These are phyloP conservation scores for Backusella macrospora DNA, from an alignment of 192 early-diverging fungal genomes.

Conservation along the genomic window DNA sequence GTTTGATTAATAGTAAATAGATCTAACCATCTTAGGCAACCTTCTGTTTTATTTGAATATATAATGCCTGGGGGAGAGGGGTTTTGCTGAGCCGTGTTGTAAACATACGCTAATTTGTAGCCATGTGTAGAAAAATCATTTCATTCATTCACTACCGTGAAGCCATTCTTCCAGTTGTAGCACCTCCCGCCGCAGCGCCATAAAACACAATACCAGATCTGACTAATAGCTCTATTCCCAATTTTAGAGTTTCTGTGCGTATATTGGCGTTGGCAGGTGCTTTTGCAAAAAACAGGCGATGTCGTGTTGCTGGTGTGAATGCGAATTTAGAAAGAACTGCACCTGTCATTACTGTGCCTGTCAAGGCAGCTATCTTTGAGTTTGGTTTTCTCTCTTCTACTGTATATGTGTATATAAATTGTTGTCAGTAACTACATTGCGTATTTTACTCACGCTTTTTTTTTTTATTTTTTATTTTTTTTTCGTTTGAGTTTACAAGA, in stretches of 20 bases:
- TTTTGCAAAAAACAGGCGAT: slow-evolving; percentile 41
- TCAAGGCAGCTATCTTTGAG: slow-evolving; percentile 16
- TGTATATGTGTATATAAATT: too few species aligned
- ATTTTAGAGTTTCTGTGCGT: slow-evolving; percentile 31
- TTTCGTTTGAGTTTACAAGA: slow-evolving; percentile 2
- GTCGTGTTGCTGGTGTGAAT: slow-evolving; percentile 29
- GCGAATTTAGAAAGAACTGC: slow-evolving; percentile 24
- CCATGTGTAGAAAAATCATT: not conserved
- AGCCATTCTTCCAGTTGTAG: slow-evolving; percentile 22
- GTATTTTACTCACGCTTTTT: not conserved
- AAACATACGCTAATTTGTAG: slow-evolving; percentile 42
- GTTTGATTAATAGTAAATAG: too few species aligned
- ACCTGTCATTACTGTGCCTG: slow-evolving; percentile 17
- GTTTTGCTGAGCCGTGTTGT: too few species aligned
- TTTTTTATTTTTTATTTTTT: too few species aligned
- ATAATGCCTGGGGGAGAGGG: too few species aligned
- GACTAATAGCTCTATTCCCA: slow-evolving; percentile 30
- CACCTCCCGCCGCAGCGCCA: slow-evolving; percentile 34
- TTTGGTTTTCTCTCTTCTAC: not conserved
- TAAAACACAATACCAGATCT: slow-evolving; percentile 31
- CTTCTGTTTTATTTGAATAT: too few species aligned
- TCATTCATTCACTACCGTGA: not conserved
- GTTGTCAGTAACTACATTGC: not conserved
- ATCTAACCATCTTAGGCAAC: too few species aligned
- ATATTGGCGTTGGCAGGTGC: slow-evolving; percentile 30